Percentiles rank a stretch among this genome's conserved stretches.
Conservation (phyloP, 768 basidiomycete species). For the Cyclocybe aegerita region DNA sequence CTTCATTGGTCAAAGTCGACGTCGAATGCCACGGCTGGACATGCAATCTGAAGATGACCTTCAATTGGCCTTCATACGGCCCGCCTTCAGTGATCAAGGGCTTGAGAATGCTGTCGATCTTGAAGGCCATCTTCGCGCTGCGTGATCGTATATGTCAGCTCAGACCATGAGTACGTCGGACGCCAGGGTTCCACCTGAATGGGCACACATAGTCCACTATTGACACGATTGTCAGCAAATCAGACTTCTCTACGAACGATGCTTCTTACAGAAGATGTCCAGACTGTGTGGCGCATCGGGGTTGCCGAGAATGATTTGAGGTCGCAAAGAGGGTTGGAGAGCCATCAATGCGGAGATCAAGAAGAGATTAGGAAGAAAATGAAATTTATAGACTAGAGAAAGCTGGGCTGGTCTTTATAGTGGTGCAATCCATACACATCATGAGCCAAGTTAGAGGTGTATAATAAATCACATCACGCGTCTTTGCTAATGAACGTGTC, state of each 20-base stretch:
- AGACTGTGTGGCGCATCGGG: constrained; percentile 70
- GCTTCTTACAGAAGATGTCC: constrained; percentile 68
- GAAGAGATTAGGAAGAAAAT: background rate
- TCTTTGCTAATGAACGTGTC: too few relatives aligned
- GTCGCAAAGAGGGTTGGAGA: constrained; percentile 69
- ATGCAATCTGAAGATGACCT: constrained; percentile 67
- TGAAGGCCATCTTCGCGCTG: constrained; percentile 61
- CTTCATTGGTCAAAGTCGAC: constrained; percentile 81
- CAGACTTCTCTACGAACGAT: background rate
- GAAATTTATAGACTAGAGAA: too few relatives aligned
- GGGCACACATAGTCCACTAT: constrained; percentile 89
- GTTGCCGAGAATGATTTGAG: constrained; percentile 62
- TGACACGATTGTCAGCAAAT: background rate
- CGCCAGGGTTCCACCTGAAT: constrained; percentile 50
- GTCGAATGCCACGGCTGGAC: constrained; percentile 80
- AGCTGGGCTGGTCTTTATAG: too few relatives aligned
- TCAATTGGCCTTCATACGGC: constrained; percentile 70
- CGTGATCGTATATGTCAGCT: background rate
- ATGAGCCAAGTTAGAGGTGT: too few relatives aligned
- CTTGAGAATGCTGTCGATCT: constrained; percentile 59
- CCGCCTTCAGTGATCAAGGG: constrained; percentile 60
- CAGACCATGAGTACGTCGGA: background rate
- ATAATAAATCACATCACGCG: too few relatives aligned
- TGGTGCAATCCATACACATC: too few relatives aligned
- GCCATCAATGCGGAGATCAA: constrained; percentile 50